Conservation (phyloP, 192 early-diverging fungal species). For the Backusella tarrabulga region DNA sequence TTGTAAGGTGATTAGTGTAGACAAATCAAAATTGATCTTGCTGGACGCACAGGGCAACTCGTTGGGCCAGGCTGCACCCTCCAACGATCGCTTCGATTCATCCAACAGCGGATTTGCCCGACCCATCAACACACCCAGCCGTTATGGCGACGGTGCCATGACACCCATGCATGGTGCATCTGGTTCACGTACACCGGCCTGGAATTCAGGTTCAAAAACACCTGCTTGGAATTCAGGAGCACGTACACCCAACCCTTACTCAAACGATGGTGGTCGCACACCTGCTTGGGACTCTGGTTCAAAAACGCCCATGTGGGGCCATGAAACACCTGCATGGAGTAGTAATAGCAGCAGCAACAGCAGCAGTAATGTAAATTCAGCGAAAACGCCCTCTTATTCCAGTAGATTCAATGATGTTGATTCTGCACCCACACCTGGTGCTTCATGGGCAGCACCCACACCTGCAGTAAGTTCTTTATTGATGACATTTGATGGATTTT, state of each 20-base stretch:
- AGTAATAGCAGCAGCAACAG: constrained; percentile 40
- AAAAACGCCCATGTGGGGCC: constrained; percentile 51
- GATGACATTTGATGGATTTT: neutral
- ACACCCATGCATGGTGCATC: constrained; percentile 43
- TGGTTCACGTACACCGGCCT: constrained; percentile 16
- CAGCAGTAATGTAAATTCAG: neutral
- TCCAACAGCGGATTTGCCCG: constrained; percentile 27
- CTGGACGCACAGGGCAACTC: constrained; percentile 54
- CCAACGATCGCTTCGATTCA: constrained; percentile 21
- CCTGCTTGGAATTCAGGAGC: constrained; percentile 53
- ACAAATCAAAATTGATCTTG: constrained; percentile 71
- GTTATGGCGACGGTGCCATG: constrained; percentile 42
- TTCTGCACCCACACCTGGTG: constrained; percentile 47
- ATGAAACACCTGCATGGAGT: constrained; percentile 67
- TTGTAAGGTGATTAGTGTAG: constrained; percentile 75
- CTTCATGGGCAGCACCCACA: constrained; percentile 23
- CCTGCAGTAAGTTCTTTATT: constrained; percentile 19
- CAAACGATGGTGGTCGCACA: constrained; percentile 43
- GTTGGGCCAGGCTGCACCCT: constrained; percentile 41
- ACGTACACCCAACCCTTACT: constrained; percentile 56
- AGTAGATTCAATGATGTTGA: constrained; percentile 37
- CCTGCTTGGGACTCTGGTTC: constrained; percentile 62
- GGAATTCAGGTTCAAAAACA: constrained; percentile 43
- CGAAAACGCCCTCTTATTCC: neutral
- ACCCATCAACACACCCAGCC: constrained; percentile 31